Evolutionary conservation across 805 yeast genomes (phyloP).

Genomic region (Wickerhamomyces queroliae): DNA sequence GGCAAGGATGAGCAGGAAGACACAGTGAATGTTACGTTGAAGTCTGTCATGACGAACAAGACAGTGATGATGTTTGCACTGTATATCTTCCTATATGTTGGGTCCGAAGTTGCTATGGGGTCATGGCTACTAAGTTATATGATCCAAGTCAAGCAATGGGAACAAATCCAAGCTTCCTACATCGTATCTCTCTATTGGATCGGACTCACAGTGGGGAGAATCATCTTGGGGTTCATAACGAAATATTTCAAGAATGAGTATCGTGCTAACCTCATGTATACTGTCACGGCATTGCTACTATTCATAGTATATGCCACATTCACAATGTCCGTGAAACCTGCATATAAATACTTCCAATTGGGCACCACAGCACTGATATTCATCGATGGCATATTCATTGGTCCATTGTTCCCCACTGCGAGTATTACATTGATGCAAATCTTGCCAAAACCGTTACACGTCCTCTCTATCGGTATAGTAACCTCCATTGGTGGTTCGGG

Average conservation of each 20-base stretch:
- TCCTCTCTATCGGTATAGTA: conserved; percentile 66
- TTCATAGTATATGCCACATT: conserved; percentile 14
- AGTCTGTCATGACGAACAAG: conserved; percentile 21
- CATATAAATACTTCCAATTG: no score
- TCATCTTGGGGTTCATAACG: conserved; percentile 51
- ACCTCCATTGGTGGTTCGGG: conserved; percentile 83
- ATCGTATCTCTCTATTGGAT: conserved; percentile 69
- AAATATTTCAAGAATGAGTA: conserved; percentile 39
- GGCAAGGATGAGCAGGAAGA: conserved; percentile 12
- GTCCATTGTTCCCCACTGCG: conserved; percentile 72
- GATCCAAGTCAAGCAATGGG: conserved; percentile 45
- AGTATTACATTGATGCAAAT: conserved; percentile 57
- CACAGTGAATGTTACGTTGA: conserved; percentile 11
- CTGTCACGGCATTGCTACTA: conserved; percentile 28
- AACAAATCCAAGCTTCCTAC: conserved; percentile 44
- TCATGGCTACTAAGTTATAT: conserved; percentile 69
- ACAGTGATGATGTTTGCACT: conserved; percentile 43
- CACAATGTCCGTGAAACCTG: conserved; percentile 18
- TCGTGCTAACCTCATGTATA: conserved; percentile 28
- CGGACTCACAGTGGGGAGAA: conserved; percentile 62
- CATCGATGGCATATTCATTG: conserved; percentile 52
- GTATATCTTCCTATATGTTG: conserved; percentile 58
- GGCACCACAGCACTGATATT: no score
- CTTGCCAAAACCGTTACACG: conserved; percentile 54
- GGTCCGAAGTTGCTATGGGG: conserved; percentile 63